Base-by-base conservation (phyloP, 345 rosid species). In the Rhodomyrtus tomentosa region DNA sequence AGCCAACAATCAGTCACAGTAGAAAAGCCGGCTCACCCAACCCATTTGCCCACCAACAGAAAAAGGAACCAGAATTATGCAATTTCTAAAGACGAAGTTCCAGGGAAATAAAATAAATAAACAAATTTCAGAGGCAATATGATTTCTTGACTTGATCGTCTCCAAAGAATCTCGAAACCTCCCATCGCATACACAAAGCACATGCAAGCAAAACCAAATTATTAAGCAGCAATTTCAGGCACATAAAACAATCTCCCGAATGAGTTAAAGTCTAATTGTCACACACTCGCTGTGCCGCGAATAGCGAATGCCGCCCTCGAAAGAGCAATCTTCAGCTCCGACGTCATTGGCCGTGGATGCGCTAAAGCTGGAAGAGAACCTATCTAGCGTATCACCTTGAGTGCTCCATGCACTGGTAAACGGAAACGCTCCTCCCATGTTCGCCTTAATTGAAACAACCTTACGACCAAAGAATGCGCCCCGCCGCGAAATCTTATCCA, bases 401-500 rank as follows among this genome's bases (percentile, higher is more conserved):
- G 14, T 15, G 82, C 81, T 38, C 58, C 81, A 50, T 20, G 76
- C 81, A 24, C 32, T 38, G 74, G 16, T 22, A 40, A 76, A 13
- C 42, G 32, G 62, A 36, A n/a, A 22, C 13, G 56, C 50, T 29
- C 52, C 84, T 32, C 82, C 29, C 84, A 81, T 36, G 27, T 50
- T 62, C 27, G 59, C 38, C 80, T 21, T 58, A n/a, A 9, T n/a
- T 42, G 59, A 80, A 25, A 86, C 20, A 32, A 0, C 45, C 32
- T 84, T 25, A 18, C 56, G 45, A 68, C 50, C n/a, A 49, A 55
- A 27, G 48, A 42, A 32, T 22, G 59, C 25, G 25, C 56, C 45
- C 18, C 72, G 58, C 38, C 87, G 87, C 29, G 87, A 55, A 5
- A 55, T 21, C 62, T 76, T 83, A 15, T 86, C 55, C 84, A 86